These are phyloP conservation scores for Orbilia blumenaviensis DNA, from an alignment of 2,329 filamentous ascomycete species.

Conservation along the genomic window DNA sequence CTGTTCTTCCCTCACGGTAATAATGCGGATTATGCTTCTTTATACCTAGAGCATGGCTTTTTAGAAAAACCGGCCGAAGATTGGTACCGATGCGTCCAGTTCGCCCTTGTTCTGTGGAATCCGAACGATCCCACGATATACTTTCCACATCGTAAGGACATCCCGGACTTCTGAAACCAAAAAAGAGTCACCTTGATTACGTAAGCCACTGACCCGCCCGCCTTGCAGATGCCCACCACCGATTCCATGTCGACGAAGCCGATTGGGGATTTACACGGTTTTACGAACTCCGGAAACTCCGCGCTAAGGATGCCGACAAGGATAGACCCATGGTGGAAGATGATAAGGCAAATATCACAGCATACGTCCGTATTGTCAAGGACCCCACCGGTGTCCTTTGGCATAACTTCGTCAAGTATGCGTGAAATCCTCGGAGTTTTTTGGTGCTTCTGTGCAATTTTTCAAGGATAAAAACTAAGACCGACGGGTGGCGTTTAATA, in stretches of 20 bases:
- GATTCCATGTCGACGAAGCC: slow-evolving; percentile 94
- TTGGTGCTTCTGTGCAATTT: slow-evolving; percentile 49
- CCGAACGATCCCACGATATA: slow-evolving; percentile 88
- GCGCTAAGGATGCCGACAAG: slow-evolving; percentile 73
- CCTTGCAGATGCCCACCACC: slow-evolving; percentile 81
- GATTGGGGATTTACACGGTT: slow-evolving; percentile 99
- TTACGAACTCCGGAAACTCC: slow-evolving; percentile 84
- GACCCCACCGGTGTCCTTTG: slow-evolving; percentile 88
- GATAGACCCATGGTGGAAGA: slow-evolving; percentile 77
- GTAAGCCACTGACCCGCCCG: slow-evolving; percentile 26
- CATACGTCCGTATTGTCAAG: slow-evolving; percentile 81
- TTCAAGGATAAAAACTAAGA: neutral
- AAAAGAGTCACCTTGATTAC: neutral
- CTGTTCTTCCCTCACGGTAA: slow-evolving; percentile 96
- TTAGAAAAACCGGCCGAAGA: slow-evolving; percentile 80
- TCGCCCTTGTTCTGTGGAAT: slow-evolving; percentile 93
- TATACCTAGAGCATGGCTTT: slow-evolving; percentile 96
- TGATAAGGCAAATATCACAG: slow-evolving; percentile 80
- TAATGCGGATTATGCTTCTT: slow-evolving; percentile 89
- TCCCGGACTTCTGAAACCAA: neutral
- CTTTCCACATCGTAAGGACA: slow-evolving; percentile 72
- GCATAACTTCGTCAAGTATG: slow-evolving; percentile 83
- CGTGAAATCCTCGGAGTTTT: slow-evolving; percentile 61
- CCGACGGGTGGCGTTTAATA: no score
- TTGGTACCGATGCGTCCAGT: slow-evolving; percentile 97